phyloP scores from a whole-genome alignment of 2,329 filamentous ascomycete genomes.

The Penicillium sp. region DNA sequence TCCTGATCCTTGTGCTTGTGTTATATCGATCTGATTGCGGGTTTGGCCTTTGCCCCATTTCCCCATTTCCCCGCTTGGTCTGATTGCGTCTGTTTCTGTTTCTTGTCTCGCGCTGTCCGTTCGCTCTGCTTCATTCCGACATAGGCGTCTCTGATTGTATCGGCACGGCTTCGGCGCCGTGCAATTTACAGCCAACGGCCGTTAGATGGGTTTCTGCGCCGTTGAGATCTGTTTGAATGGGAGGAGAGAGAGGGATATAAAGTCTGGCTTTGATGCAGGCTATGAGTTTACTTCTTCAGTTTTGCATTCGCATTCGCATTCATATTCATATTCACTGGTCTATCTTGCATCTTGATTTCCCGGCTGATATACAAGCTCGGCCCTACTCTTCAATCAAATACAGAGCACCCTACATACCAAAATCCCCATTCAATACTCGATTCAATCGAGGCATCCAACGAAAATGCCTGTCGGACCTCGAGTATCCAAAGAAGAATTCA shows the following conservation, averaged over 20 bases:
- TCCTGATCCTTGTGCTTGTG: background rate
- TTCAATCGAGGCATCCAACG: background rate
- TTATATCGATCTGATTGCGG: conserved; percentile 10
- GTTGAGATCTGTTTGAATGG: conserved; percentile 11
- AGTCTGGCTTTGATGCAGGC: background rate
- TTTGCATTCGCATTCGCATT: background rate
- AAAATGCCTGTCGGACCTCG: conserved; percentile 43
- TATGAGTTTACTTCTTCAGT: background rate
- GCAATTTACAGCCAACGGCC: conserved; percentile 1
- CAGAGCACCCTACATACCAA: background rate
- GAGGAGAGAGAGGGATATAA: conserved; percentile 12
- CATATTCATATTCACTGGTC: background rate
- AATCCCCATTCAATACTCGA: background rate
- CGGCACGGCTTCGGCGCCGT: conserved; percentile 7
- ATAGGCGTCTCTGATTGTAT: conserved; percentile 18
- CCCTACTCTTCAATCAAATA: background rate
- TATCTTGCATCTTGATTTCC: background rate
- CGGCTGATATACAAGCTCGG: background rate
- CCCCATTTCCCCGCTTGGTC: conserved; percentile 10
- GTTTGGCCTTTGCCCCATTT: background rate
- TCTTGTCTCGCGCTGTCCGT: conserved; percentile 11
- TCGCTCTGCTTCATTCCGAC: conserved; percentile 23
- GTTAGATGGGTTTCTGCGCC: conserved; percentile 1
- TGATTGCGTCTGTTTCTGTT: conserved; percentile 15
- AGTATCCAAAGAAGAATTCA: conserved; percentile 48